phyloP scores from a whole-genome alignment of 2,329 filamentous ascomycete species.

The Hypoxylon sp. region DNA sequence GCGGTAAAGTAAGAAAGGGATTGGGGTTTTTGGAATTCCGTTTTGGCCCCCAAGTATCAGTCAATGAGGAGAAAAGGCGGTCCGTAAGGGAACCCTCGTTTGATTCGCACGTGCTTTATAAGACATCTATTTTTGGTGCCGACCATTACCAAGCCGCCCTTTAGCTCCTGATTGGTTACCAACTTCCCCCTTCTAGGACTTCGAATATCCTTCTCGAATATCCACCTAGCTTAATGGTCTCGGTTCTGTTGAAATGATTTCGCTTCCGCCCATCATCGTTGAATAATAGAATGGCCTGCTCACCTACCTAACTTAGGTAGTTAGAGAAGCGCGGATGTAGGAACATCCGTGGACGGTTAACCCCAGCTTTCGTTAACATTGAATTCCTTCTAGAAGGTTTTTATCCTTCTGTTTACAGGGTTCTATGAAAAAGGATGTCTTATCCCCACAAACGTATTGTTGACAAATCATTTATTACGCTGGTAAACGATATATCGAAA shows the following conservation, averaged over 20 bases:
- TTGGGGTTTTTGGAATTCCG: slow-evolving; percentile 21
- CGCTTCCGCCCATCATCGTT: slow-evolving; percentile 25
- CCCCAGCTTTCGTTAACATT: slow-evolving; percentile 17
- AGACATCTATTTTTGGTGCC: slow-evolving; percentile 49
- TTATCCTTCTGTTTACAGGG: slow-evolving; percentile 22
- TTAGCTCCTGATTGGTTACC: slow-evolving; percentile 42
- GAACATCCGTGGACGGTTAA: slow-evolving; percentile 13
- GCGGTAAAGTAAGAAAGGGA: slow-evolving; percentile 37
- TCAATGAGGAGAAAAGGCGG: slow-evolving; percentile 7
- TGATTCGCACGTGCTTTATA: slow-evolving; percentile 47
- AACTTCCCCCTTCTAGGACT: slow-evolving; percentile 44
- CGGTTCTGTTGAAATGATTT: slow-evolving; percentile 20
- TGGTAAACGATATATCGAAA: slow-evolving; percentile 9
- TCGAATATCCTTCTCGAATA: slow-evolving; percentile 33
- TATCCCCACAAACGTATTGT: slow-evolving; percentile 26
- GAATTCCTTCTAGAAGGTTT: slow-evolving; percentile 6
- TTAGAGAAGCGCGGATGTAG: slow-evolving; percentile 21
- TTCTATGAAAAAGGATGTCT: slow-evolving; percentile 11
- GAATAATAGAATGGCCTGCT: background rate
- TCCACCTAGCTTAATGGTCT: slow-evolving; percentile 21
- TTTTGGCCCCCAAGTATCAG: slow-evolving; percentile 27
- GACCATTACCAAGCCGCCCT: slow-evolving; percentile 48
- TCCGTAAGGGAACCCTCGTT: slow-evolving; percentile 3
- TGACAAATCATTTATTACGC: slow-evolving; percentile 33
- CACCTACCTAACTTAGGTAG: slow-evolving; percentile 20